phyloP scores from a whole-genome alignment of 2,329 filamentous ascomycete genomes.

The Pyricularia pennisetigena region DNA sequence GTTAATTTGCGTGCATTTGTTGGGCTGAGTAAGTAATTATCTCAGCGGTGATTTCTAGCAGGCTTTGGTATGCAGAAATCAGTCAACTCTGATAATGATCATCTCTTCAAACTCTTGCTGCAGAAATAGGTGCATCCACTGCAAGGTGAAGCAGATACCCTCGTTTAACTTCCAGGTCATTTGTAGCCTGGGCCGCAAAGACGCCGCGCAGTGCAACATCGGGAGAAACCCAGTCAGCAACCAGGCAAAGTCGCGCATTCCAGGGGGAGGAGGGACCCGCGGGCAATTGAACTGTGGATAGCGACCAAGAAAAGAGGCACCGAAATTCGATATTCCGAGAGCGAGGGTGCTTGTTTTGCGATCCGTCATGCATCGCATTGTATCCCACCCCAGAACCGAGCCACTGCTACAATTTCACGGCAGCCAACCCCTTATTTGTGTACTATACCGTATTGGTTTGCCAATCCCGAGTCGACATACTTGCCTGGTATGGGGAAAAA shows the following conservation, averaged over 20 bases:
- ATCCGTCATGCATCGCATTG: neutral
- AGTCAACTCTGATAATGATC: neutral
- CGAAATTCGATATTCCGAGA: neutral
- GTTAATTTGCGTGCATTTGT: neutral
- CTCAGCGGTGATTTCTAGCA: neutral
- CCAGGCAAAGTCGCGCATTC: no score
- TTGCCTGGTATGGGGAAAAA: neutral
- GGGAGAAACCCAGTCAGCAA: no score
- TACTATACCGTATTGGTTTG: neutral
- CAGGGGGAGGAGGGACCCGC: no score
- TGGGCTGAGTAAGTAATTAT: neutral
- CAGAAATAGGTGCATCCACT: neutral
- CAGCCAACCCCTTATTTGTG: neutral
- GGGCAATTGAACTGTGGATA: no score
- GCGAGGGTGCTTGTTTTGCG: neutral
- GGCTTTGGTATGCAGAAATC: neutral
- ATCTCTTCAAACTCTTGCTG: neutral
- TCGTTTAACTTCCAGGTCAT: neutral
- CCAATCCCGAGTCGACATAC: neutral
- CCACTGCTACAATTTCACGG: neutral
- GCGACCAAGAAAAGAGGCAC: neutral
- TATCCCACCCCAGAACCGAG: neutral
- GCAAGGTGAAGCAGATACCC: neutral
- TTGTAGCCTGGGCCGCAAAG: neutral
- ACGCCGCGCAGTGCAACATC: neutral